Base-by-base conservation (phyloP, 2,329 filamentous ascomycete genomes). In the Eurotiales sp. region DNA sequence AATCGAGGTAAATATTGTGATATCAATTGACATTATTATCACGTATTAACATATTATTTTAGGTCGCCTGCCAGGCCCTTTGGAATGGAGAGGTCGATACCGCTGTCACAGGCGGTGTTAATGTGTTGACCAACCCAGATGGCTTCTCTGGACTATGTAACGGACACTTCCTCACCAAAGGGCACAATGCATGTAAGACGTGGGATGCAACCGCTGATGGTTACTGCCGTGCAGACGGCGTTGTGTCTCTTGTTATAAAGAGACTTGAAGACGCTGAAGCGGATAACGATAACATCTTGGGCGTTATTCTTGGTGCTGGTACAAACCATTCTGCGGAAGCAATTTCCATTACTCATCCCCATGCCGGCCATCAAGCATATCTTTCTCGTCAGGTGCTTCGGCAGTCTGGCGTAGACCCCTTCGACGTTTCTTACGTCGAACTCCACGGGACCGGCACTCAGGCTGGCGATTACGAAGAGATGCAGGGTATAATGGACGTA, bases 401-500 rank as follows among this genome's bases (percentile, higher is more conserved):
- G 43, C 81, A 87, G 39, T 85, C 87, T 37, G 85, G 86, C 53
- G 79, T 93, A 19, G 84, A 91, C 61, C 86, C 88, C 1, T 78
- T 83, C 46, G 86, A 91, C 56, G 79, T 95, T 44, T 84, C 84
- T 67, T 95, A 92, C 62, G 84, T 95, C 8, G 90, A 95, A 70
- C 90, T 93, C 84, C 89, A 95, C 66, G 90, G 88, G 12, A 95
- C 90, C 2, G 90, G 90, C 27, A 95, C 88, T 0, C 88, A 93
- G 67, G 88, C 87, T 27, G 90, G 88, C 55, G 90, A 95, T 62
- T 84, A 83, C 7, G 86, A 83, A 3, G 90, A 96, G 66, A 91
- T 92, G 85, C 76, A 82, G 1, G 90, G 86, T 0, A 86, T 95
- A 44, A 82, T 84, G 19, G 76, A 80, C 44, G 74, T 80, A 17